These are phyloP conservation scores for Clarireedia sp. DNA, from an alignment of 2,329 filamentous ascomycete species.

Conservation along the genomic window DNA sequence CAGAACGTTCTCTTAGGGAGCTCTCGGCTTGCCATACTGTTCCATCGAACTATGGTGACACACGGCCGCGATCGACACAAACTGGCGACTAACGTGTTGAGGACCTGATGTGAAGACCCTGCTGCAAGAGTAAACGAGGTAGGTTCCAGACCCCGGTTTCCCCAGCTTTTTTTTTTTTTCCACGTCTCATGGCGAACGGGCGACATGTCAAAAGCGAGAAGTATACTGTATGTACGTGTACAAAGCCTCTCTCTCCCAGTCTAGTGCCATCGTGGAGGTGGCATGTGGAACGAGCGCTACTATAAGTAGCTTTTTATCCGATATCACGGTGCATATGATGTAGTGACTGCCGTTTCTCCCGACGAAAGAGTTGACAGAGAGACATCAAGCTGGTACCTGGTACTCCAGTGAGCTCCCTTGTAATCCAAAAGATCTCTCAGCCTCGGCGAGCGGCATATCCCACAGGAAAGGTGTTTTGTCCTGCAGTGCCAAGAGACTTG, in stretches of 20 bases:
- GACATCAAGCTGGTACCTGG: background rate
- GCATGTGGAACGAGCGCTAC: too few relatives aligned
- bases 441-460: conserved; percentile 8
- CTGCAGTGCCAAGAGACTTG: conserved; percentile 2
- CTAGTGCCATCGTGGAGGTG: background rate
- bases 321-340: background rate
- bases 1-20: background rate
- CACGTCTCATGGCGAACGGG: background rate
- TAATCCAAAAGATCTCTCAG: background rate
- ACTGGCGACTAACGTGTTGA: background rate
- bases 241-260: background rate
- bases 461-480: background rate
- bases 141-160: conserved; percentile 1
- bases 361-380: background rate
- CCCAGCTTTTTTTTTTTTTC: conserved; percentile 1
- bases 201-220: background rate
- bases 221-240: background rate
- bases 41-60: background rate
- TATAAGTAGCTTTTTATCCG: background rate
- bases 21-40: background rate
- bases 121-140: background rate
- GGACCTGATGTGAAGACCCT: background rate
- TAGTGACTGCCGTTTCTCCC: background rate
- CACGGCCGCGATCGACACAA: background rate
- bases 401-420: background rate